Evolutionary conservation across 2,329 filamentous ascomycete species (phyloP).

Genomic region (Atkinsonella hypoxylon): DNA sequence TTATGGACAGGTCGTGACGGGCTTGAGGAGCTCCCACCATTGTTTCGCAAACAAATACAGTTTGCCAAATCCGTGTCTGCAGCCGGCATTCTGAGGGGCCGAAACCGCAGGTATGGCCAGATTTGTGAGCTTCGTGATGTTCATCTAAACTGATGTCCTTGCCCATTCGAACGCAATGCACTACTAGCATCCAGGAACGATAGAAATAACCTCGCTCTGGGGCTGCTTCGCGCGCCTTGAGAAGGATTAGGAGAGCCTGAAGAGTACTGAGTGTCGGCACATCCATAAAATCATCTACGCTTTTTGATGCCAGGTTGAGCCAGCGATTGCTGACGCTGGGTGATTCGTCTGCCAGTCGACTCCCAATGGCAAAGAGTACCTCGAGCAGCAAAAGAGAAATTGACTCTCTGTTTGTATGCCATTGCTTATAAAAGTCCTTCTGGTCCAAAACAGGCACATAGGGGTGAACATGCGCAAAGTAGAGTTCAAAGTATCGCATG

Average conservation of each 20-base stretch:
- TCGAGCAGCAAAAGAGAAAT: slow-evolving; percentile 86
- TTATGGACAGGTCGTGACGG: slow-evolving; percentile 66
- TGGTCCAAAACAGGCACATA: slow-evolving; percentile 87
- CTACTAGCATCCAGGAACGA: slow-evolving; percentile 91
- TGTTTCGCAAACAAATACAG: slow-evolving; percentile 71
- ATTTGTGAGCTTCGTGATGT: slow-evolving; percentile 67
- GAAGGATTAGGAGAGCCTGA: slow-evolving; percentile 73
- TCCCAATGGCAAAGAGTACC: slow-evolving; percentile 81
- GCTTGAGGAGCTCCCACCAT: slow-evolving; percentile 94
- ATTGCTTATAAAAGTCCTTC: slow-evolving; percentile 73
- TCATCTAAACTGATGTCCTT: slow-evolving; percentile 85
- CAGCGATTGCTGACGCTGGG: slow-evolving; percentile 66
- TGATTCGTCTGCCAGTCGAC: slow-evolving; percentile 70
- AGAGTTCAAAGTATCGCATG: slow-evolving; percentile 78
- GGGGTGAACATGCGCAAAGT: slow-evolving; percentile 81
- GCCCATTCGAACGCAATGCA: slow-evolving; percentile 84
- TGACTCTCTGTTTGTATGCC: slow-evolving; percentile 68
- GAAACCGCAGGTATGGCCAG: slow-evolving; percentile 57
- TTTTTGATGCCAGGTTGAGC: slow-evolving; percentile 79
- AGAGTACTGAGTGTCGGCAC: slow-evolving; percentile 82
- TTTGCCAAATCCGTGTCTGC: slow-evolving; percentile 87
- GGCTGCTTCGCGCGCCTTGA: slow-evolving; percentile 82
- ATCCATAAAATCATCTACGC: slow-evolving; percentile 89
- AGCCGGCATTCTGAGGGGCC: slow-evolving; percentile 64
- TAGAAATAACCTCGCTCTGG: slow-evolving; percentile 94